Percentiles rank a stretch among this genome's conserved stretches.
These are phyloP conservation scores for Mortierella claussenii DNA, from an alignment of 192 early-diverging fungal genomes.

Conservation along the genomic window DNA sequence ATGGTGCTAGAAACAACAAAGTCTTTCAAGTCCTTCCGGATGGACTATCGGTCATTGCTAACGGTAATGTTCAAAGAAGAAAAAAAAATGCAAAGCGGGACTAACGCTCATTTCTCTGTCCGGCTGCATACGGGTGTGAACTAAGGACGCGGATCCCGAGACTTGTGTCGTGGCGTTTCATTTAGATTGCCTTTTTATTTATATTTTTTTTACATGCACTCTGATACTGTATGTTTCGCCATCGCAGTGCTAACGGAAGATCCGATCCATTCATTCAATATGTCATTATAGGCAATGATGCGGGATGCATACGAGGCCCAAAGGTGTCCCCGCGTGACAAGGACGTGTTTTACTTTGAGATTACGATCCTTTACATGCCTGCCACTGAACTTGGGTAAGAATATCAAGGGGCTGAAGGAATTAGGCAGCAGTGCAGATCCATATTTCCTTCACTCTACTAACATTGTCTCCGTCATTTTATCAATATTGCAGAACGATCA, in stretches of 20 bases:
- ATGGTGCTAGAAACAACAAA: slow-evolving; percentile 27
- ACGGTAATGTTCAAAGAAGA: slow-evolving; percentile 10
- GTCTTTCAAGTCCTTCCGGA: slow-evolving; percentile 31
- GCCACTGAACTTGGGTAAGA: slow-evolving; percentile 32
- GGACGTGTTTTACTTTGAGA: slow-evolving; percentile 50
- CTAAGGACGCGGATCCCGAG: no score
- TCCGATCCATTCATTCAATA: no score
- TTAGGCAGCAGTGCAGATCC: no score
- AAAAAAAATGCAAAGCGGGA: not conserved
- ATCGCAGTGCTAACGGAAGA: no score
- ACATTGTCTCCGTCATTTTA: no score
- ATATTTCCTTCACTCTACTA: not conserved
- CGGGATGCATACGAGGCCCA: slow-evolving; percentile 50
- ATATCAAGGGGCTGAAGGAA: no score
- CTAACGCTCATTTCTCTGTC: not conserved
- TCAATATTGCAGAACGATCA: slow-evolving; percentile 18
- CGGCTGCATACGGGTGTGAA: no score
- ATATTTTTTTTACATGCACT: no score
- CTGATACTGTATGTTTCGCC: no score
- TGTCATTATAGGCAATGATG: slow-evolving; percentile 21
- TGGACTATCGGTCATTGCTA: slow-evolving; percentile 43
- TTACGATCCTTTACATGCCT: slow-evolving; percentile 44
- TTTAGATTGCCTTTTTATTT: no score
- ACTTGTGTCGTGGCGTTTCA: no score
- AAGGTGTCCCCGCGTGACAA: slow-evolving; percentile 48